phyloP scores from a whole-genome alignment of 2,329 filamentous ascomycete genomes.

The Aspergillus neotritici region DNA sequence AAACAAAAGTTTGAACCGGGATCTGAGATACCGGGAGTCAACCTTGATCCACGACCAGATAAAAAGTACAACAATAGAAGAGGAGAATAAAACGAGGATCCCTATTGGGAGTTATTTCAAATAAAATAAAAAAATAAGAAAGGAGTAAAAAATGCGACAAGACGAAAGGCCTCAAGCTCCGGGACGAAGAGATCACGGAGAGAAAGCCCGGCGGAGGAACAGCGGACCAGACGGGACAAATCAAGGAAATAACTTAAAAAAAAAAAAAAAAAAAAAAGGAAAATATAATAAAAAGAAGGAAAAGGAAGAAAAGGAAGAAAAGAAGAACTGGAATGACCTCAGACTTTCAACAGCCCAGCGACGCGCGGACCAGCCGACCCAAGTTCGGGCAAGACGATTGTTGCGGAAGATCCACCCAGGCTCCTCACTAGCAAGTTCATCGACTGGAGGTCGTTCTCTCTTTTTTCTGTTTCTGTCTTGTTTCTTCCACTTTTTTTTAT shows the following conservation, averaged over 20 bases:
- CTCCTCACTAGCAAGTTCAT: slow-evolving; percentile 30
- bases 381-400: slow-evolving; percentile 10
- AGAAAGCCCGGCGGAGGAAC: neutral
- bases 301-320: neutral
- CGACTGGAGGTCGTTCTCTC: slow-evolving; percentile 4
- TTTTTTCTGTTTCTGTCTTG: no score
- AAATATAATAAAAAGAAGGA: neutral
- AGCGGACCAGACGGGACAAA: neutral
- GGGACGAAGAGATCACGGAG: no score
- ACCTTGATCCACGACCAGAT: neutral
- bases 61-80: neutral
- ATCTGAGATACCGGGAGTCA: neutral
- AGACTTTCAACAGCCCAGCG: slow-evolving; percentile 10
- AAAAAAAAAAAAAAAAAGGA: slow-evolving; percentile 1
- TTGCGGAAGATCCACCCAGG: slow-evolving; percentile 4
- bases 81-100: neutral
- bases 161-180: no score
- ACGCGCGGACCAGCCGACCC: slow-evolving; percentile 15
- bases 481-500: no score
- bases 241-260: neutral
- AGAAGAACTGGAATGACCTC: slow-evolving; percentile 11
- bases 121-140: no score
- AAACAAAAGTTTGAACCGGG: neutral
- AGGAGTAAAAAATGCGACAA: no score
- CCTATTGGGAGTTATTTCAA: no score